Evolutionary conservation across 1,284 basidiomycete genomes (phyloP), one percentile per base, ranked within the genome.

Genomic region (Rhizoctonia solani): DNA sequence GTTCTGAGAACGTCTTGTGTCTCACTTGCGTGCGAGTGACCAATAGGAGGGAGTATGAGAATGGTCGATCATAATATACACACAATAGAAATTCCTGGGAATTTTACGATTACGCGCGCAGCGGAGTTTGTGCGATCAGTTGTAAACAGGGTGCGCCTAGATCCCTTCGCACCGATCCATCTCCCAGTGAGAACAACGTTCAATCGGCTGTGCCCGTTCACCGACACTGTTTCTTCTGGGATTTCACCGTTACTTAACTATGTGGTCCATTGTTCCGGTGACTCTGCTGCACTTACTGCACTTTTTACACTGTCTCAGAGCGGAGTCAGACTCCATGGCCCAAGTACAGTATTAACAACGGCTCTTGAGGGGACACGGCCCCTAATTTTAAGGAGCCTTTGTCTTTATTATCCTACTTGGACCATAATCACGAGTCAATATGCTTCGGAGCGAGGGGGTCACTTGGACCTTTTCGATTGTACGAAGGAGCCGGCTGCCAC

Each of bases 321-420:
- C 59, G 47, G 59, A 37, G 23, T 14, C 47, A 63, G 39, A 41
- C 6, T 27, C 21, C 25, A 23, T 63, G 30, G 21, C 21, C 19
- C 41, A 2, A 21, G 32, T n/a, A 23, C 56, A 8, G 41, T 14
- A 32, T 21, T 34, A 47, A n/a, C 42, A 23, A 32, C 27, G n/a
- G n/a, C 29, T 44, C 41, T 16, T 44, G 19, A 16, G 41, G n/a
- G n/a, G 47, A 25, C 59, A 29, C 23, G 59, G 59, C 47, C 59
- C 59, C 59, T 63, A 52, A 63, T 63, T 63, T 42, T 3, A 16
- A 47, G 59, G 59, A 39, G 47, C 37, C 44, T 61, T 61, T 61
- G 56, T 61, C 29, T 46, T 13, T 16, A 8, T 16, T n/a, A 3
- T 37, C 32, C 50, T 53, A 29, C 3, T 37, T 29, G 14, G 41